Evolutionary conservation across 257 asterid species (phyloP), one percentile per base, ranked within the genome.

Genomic region (Nicotiana paniculata): DNA sequence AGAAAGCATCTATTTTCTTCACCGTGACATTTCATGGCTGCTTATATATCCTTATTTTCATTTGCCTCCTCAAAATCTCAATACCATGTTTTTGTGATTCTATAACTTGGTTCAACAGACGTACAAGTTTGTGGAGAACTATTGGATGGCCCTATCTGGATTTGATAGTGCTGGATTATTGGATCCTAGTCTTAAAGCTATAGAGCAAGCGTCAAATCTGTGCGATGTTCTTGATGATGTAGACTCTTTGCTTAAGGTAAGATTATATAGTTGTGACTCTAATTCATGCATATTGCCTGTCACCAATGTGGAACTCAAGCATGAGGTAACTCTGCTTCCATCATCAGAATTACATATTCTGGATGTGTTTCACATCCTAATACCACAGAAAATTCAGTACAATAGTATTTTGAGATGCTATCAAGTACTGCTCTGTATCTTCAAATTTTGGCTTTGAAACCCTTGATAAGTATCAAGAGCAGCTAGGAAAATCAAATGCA

Each of bases 61-160:
- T 4, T 21, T 24, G 17, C 66, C 5, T 28, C 3, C 1, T 61
- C 32, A 21, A 61, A 61, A 21, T 61, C 2, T 61, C 66, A 21
- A n/a, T 21, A 21, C 32, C 12, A 21, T 21, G 15, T 8, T 61
- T 21, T n/a, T 61, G 15, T 61, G 32, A 61, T 21, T 61, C 63
- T 58, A 18, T 58, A 21, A 24, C 70, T 64, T 58, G 24, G 81
- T 80, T 87, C 66, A 17, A 21, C 66, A 95, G 98, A 94, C 90
- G 77, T 90, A 91, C 89, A 95, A 88, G 81, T 92, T 90, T 86
- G 88, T 92, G 54, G 99, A 95, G 87, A 92, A 95, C 86, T 95
- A 95, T 83, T 97, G 90, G 88, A 90, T 94, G 85, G 97, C 99
- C 83, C 90, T 95, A 51, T 90, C 90, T 84, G 98, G 99, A 88